Evolutionary conservation across 352 stramenopile genomes (phyloP), one percentile per base, ranked within the genome.

Genomic region (Globisporangium acanthophoron): DNA sequence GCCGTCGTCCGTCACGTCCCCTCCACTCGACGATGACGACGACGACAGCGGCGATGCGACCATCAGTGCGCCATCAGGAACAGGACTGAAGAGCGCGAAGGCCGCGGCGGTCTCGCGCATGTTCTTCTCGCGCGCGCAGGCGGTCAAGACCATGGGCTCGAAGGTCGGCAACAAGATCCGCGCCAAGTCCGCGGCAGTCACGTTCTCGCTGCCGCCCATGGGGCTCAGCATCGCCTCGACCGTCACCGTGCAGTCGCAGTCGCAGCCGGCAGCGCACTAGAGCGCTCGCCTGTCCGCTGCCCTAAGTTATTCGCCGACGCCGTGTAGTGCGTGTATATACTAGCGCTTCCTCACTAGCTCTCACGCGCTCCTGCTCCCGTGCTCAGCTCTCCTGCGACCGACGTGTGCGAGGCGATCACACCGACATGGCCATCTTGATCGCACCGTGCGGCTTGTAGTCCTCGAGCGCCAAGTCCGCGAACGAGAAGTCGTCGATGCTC

Each of bases 351-450:
- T 15, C 11, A 39, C 52, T 3, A 1, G 27, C 37, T 41, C 33
- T 35, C 15, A 35, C 24, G 44, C 6, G 1, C 6, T 6, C 44
- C 16, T 37, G 3, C 48, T 41, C 11, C 43, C 18, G 8, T 9
- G n/a, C 6, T 48, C 31, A 7, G 54, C 16, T n/a, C 9, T 27
- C 24, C 24, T 27, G 24, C 24, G 24, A 27, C 24, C 24, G 24
- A 27, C 24, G 24, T 27, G 24, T 27, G 24, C 24, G 15, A 35
- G 3, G 2, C 51, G 9, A 39, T 56, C 73, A 94, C 5, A 96
- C 97, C 7, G 97, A 97, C 97, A 99, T 99, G 64, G 98, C 88
- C 97, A 99, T 99, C 72, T 99, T 98, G 73, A 99, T 99, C 47
- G 91, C 85, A 58, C 89, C 90, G 60, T 99, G 85, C 5, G 97